Conservation (phyloP, 768 basidiomycete genomes). For the Amanita brunnescens region DNA sequence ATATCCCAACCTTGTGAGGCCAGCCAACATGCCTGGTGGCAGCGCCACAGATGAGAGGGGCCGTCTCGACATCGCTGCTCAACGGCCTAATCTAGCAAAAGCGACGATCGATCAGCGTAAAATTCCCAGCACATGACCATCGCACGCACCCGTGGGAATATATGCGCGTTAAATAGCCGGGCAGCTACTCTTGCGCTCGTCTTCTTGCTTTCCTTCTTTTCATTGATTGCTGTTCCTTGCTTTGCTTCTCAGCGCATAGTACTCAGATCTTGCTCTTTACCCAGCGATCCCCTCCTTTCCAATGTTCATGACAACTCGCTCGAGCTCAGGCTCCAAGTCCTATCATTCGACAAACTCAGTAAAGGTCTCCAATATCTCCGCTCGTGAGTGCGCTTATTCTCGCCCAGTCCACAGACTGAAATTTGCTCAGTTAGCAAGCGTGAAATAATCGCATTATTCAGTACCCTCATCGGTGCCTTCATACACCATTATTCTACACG, state of each 20-base stretch:
- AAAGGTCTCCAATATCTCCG: conserved; percentile 40
- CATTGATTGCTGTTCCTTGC: conserved; percentile 4
- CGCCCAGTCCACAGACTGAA: neutral
- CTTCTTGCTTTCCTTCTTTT: conserved; percentile 6
- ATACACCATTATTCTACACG: too few species aligned
- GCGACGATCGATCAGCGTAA: neutral
- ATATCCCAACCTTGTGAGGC: conserved; percentile 46
- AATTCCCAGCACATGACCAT: conserved; percentile 2
- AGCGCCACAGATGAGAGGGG: conserved; percentile 40
- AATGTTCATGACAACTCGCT: conserved; percentile 4
- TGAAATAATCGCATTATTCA: conserved; percentile 51
- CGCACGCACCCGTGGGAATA: conserved; percentile 3
- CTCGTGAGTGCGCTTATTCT: conserved; percentile 22
- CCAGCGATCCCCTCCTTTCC: conserved; percentile 8
- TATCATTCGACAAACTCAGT: conserved; percentile 34
- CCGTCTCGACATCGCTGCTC: conserved; percentile 29
- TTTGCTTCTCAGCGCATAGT: conserved; percentile 7
- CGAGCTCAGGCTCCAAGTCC: conserved; percentile 21
- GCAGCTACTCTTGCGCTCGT: neutral
- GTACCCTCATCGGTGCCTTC: conserved; percentile 43
- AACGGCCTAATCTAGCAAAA: neutral
- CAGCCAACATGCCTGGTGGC: conserved; percentile 34
- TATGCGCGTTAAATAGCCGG: neutral
- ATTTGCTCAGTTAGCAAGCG: conserved; percentile 13
- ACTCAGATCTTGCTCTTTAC: conserved; percentile 15